phyloP scores from a whole-genome alignment of 2,329 filamentous ascomycete genomes.

The Hirsutella rhossiliensis region DNA sequence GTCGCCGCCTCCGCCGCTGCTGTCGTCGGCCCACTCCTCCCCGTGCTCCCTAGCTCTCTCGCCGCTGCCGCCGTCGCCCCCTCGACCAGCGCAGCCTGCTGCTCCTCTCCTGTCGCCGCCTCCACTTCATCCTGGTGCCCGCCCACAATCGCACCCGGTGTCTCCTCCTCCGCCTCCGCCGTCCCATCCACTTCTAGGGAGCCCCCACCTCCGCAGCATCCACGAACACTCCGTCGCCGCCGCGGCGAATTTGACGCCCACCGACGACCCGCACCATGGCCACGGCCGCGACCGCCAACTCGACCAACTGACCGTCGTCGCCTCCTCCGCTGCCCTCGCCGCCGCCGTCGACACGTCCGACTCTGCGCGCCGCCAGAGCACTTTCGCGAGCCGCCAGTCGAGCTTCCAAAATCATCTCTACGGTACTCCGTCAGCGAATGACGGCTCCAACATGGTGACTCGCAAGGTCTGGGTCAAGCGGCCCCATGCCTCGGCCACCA shows the following conservation, averaged over 20 bases:
- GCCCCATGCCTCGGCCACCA: constrained; percentile 71
- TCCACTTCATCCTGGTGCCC: background rate
- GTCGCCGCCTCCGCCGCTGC: background rate
- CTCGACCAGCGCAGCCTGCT: background rate
- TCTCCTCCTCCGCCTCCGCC: background rate
- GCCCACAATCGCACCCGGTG: constrained; percentile 2
- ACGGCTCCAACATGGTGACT: constrained; percentile 37
- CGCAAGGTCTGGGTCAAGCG: constrained; percentile 94
- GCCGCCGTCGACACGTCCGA: constrained; percentile 10
- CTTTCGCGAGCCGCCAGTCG: constrained; percentile 25
- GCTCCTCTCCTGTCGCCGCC: background rate
- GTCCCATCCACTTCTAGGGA: background rate
- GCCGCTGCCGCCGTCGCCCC: background rate
- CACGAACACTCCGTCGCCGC: constrained; percentile 1
- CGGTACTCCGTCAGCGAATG: constrained; percentile 8
- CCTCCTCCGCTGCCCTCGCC: constrained; percentile 5
- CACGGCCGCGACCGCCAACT: constrained; percentile 14
- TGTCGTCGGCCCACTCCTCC: background rate
- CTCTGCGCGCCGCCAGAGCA: constrained; percentile 17
- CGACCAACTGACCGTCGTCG: constrained; percentile 15
- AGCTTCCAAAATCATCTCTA: constrained; percentile 19
- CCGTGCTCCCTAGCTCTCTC: background rate
- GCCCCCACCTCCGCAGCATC: constrained; percentile 2
- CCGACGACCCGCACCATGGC: constrained; percentile 7
- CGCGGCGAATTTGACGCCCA: constrained; percentile 4